Conservation (phyloP, 2,329 filamentous ascomycete genomes). For the Cordyceps fumosorosea region DNA sequence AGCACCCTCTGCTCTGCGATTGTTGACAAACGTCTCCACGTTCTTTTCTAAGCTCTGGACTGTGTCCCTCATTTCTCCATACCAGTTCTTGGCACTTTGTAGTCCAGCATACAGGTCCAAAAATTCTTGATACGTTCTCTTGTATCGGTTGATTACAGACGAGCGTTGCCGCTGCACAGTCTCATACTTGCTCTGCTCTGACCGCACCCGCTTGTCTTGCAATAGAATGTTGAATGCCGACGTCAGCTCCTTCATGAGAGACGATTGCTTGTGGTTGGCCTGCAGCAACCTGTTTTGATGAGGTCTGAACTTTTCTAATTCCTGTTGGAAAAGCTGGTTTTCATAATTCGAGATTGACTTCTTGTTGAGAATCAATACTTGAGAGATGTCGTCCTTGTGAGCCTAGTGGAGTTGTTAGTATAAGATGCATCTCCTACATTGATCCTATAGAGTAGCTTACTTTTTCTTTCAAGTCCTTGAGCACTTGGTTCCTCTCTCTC, state of each 20-base stretch:
- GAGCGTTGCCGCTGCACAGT: slow-evolving; percentile 75
- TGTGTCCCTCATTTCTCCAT: slow-evolving; percentile 91
- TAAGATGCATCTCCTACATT: background rate
- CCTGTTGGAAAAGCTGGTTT: slow-evolving; percentile 83
- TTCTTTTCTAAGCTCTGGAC: slow-evolving; percentile 91
- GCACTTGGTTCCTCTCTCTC: slow-evolving; percentile 79
- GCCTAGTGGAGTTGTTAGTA: slow-evolving; percentile 48
- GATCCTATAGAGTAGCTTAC: slow-evolving; percentile 43
- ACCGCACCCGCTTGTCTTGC: slow-evolving; percentile 87
- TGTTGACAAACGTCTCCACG: slow-evolving; percentile 94
- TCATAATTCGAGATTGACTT: slow-evolving; percentile 93
- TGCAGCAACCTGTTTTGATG: slow-evolving; percentile 88
- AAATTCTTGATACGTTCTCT: slow-evolving; percentile 87
- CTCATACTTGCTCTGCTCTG: slow-evolving; percentile 95
- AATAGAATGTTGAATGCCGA: slow-evolving; percentile 78
- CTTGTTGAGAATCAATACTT: slow-evolving; percentile 95
- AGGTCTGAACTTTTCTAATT: slow-evolving; percentile 94
- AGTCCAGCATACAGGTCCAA: slow-evolving; percentile 82
- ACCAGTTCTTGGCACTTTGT: slow-evolving; percentile 84
- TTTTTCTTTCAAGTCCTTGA: slow-evolving; percentile 98
- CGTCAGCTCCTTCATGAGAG: slow-evolving; percentile 91
- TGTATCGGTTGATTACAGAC: slow-evolving; percentile 78
- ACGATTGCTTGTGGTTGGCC: slow-evolving; percentile 90
- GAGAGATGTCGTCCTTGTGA: slow-evolving; percentile 94
- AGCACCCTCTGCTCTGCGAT: slow-evolving; percentile 82